Conservation (phyloP, 352 stramenopile genomes). For the Phytophthora parvispora region DNA sequence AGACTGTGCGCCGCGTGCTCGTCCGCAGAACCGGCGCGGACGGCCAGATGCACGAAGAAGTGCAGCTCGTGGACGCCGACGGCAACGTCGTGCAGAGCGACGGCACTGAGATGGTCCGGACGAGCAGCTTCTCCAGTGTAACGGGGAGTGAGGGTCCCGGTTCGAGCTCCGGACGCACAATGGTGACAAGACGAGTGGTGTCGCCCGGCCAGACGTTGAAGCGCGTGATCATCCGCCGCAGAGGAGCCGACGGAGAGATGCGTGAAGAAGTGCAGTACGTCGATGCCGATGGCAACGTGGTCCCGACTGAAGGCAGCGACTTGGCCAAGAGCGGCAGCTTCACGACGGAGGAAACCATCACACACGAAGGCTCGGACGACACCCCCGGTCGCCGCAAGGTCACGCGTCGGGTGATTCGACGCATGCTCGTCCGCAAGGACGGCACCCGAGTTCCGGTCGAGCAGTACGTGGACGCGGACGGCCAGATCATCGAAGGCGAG, state of each 20-base stretch:
- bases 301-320: slow-evolving; percentile 1
- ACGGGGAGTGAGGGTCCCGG: not conserved
- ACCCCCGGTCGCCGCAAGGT: slow-evolving; percentile 13
- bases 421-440: slow-evolving; percentile 23
- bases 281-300: slow-evolving; percentile 23
- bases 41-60: slow-evolving; percentile 27
- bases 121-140: slow-evolving; percentile 3
- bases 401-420: slow-evolving; percentile 24
- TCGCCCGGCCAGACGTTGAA: slow-evolving; percentile 16
- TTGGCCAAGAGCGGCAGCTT: slow-evolving; percentile 3
- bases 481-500: slow-evolving; percentile 13
- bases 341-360: slow-evolving; percentile 9
- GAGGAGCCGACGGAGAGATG: slow-evolving; percentile 9
- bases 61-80: slow-evolving; percentile 30
- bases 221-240: slow-evolving; percentile 18
- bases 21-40: slow-evolving; percentile 29
- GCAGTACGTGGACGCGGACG: slow-evolving; percentile 24
- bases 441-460: slow-evolving; percentile 17
- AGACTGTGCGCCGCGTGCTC: slow-evolving; percentile 24
- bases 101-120: slow-evolving; percentile 7
- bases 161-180: slow-evolving; percentile 8
- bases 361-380: slow-evolving; percentile 6
- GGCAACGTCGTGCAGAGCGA: slow-evolving; percentile 32
- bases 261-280: slow-evolving; percentile 14
- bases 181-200: slow-evolving; percentile 9